Conservation (phyloP, 306 rosid species). For the Cucumis hystrix region DNA sequence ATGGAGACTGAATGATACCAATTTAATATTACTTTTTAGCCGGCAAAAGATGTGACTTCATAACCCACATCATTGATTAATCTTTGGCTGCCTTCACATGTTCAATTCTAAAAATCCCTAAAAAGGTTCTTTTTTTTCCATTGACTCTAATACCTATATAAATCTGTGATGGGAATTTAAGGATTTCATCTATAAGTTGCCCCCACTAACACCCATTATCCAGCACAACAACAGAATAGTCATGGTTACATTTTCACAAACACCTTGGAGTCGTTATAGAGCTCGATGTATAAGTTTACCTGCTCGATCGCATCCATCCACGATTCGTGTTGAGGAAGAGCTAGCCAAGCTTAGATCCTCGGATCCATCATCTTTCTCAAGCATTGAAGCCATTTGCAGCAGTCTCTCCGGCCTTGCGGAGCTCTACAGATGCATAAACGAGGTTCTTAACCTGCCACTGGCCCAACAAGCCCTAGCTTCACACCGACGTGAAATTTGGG, state of each 20-base stretch:
- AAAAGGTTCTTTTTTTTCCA: not conserved
- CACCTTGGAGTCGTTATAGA: slow-evolving; percentile 19
- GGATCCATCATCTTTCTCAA: slow-evolving; percentile 28
- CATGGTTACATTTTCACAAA: slow-evolving; percentile 28
- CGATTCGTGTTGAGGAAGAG: slow-evolving; percentile 30
- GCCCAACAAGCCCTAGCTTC: slow-evolving; percentile 42
- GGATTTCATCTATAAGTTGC: not conserved
- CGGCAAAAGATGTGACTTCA: slow-evolving; percentile 30
- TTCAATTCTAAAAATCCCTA: not conserved
- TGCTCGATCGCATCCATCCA: slow-evolving; percentile 62
- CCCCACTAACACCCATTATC: not conserved
- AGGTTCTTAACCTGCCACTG: slow-evolving; percentile 39
- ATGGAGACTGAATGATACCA: slow-evolving; percentile 9
- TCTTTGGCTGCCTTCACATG: slow-evolving; percentile 21
- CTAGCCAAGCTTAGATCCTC: slow-evolving; percentile 38
- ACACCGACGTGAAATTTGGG: slow-evolving; percentile 39
- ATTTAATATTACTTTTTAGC: slow-evolving; percentile 3
- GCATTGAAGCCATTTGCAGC: slow-evolving; percentile 19
- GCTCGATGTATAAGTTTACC: slow-evolving; percentile 61
- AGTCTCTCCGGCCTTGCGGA: slow-evolving; percentile 32
- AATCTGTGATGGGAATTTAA: not conserved
- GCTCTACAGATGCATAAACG: slow-evolving; percentile 31
- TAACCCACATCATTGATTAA: slow-evolving; percentile 16
- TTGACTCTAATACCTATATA: not conserved
- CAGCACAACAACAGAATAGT: slow-evolving; percentile 23